Base-by-base conservation (phyloP, 2,329 filamentous ascomycete species). In the Bipolaris cookei region DNA sequence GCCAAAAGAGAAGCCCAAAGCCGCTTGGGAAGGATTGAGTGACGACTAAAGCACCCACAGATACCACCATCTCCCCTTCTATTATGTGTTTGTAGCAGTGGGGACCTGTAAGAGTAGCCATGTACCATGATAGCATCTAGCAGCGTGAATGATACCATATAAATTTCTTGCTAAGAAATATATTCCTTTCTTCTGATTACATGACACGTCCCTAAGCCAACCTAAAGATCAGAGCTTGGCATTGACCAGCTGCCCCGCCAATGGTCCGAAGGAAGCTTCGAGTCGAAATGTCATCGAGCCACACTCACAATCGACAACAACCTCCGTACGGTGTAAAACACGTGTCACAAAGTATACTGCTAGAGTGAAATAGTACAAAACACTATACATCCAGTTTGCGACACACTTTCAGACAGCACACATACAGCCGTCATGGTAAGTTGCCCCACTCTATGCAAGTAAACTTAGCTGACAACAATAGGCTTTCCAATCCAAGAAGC, bases 401-500 rank as follows among this genome's bases (percentile, higher is more conserved):
- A 48, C 39, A 58, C 34, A 11, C 48, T 21, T 46, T 28, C 30
- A 43, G 16, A 50, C 35, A 34, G 43, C 25, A 46, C 16, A 57
- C 50, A 48, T 43, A 51, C 60, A 61, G 71, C 71, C 67, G 50
- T 49, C 37, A 75, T 75, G 72, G 72, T 73, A 58, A 56, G 54
- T 46, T 51, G 52, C 58, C 65, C 65, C 64, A 48, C 65, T 30
- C 58, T 47, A 30, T 37, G 48, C 37, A 57, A 25, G 47, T 55
- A 35, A 43, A 56, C 51, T 38, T 16, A 34, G 30, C 62, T 69
- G 51, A 72, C 62, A 57, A 32, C 23, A 28, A 14, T 37, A 80
- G 76, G 77, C 79, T 65, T 69, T 71, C 59, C 71, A 73, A 46
- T 86, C 86, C 52, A 87, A 87, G 77, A 89, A 99, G 86, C 92